Base-by-base conservation (phyloP, 306 rosid genomes). In the Cicer yamashitae region DNA sequence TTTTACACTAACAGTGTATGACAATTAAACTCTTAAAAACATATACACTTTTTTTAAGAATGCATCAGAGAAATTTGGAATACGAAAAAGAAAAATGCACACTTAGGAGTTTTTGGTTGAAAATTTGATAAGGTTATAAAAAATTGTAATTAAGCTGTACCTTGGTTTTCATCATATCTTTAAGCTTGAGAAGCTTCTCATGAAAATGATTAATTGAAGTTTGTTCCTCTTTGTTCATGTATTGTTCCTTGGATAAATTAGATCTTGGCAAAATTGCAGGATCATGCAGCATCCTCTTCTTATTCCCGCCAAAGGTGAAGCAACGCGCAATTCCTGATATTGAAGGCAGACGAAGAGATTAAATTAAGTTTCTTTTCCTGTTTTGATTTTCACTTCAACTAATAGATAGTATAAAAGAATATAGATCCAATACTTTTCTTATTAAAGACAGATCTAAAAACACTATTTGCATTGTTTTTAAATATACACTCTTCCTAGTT, bases 131-230 rank as follows among this genome's bases (percentile, higher is more conserved):
- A 13, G 7, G 78, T 45, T 15, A 13, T 7, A 7, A 10, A 53
- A 44, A 74, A 47, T 30, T 1, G 6, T 56, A 57, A 71, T 18
- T 12, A 5, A 11, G 43, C 3, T 8, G 59, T 82, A 91, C 98
- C 96, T 88, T 71, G 54, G 97, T 94, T 90, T 94, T 94, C 98
- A 91, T 94, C 87, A 91, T 79, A 85, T 85, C 86, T 84, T 91
- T 94, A 58, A 94, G 90, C 90, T 90, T 94, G 56, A 90, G 88
- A 77, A 94, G 98, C 87, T 94, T 94, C 86, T 94, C 98, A 46
- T 90, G 94, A 67, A 94, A 91, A 82, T 91, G 98, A 79, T 94
- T 94, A 25, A 94, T 79, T 4, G 96, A 88, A 53, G 94, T 90
- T 73, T 90, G 97, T 83, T 90, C 87, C 62, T 91, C 90, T 62